Percentiles rank a stretch among this genome's conserved stretches.
phyloP scores from a whole-genome alignment of 108 stramenopile genomes.

The Conticribra guillardii region DNA sequence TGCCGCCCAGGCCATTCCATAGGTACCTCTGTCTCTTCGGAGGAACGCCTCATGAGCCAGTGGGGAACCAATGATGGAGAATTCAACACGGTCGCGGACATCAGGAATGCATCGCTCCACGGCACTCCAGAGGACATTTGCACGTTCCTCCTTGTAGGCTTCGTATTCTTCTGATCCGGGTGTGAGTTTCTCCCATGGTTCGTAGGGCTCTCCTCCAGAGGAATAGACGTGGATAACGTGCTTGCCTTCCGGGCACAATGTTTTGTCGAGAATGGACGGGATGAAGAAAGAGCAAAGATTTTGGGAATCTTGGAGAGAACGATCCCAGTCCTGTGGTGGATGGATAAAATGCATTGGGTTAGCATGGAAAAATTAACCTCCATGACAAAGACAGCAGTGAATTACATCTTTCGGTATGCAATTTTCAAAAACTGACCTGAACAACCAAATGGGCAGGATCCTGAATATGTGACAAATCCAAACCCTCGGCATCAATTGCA shows the following conservation, averaged over 20 bases:
- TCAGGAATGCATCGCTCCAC: conserved; percentile 95
- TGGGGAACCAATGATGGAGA: conserved; percentile 92
- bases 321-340: conserved; percentile 73
- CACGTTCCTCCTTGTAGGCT: conserved; percentile 92
- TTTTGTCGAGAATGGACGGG: conserved; percentile 87
- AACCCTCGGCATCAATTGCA: conserved; percentile 80
- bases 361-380: too few relatives aligned
- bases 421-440: conserved; percentile 45
- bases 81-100: conserved; percentile 86
- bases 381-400: too few relatives aligned
- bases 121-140: conserved; percentile 85
- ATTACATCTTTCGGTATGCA: too few relatives aligned
- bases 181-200: conserved; percentile 93
- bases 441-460: conserved; percentile 93
- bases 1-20: conserved; percentile 96
- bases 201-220: conserved; percentile 94
- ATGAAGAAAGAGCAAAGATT: conserved; percentile 92
- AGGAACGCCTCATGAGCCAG: conserved; percentile 95
- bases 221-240: conserved; percentile 96
- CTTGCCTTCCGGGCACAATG: conserved; percentile 91
- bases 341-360: not conserved
- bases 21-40: conserved; percentile 89
- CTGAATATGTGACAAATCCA: conserved; percentile 85
- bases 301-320: conserved; percentile 91
- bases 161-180: conserved; percentile 87